Base-by-base conservation (phyloP, 2,329 filamentous ascomycete species). In the Colletotrichum eremochloae region DNA sequence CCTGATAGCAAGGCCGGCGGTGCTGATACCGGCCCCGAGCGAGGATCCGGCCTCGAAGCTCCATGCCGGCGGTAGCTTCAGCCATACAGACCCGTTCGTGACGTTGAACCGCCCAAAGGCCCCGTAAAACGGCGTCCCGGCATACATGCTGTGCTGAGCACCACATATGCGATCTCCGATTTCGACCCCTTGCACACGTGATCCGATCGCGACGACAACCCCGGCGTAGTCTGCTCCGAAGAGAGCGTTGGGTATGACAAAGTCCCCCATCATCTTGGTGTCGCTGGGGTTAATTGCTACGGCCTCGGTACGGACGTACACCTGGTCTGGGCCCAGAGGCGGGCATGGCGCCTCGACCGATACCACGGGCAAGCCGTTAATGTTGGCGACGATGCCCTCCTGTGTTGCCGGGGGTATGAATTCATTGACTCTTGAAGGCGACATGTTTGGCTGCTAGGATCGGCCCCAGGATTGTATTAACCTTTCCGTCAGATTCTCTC, bases 41-140 rank as follows among this genome's bases (percentile, higher is more conserved):
- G 86, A 72, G 1, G 82, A 84, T 1, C 85, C 87, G 68, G 88
- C 81, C 71, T 85, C 84, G 67, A 84, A 80, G 68, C 76, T 82
- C 48, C 86, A 62, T 29, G 66, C 79, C 80, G 52, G 84, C 81
- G 4, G 86, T 85, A 18, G 84, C 82, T 46, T 46, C 42, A 46
- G 18, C 42, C 42, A 46, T 15, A 46, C 42, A 8, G 42, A 3
- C 3, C 42, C 42, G 42, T 46, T 46, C 0, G 42, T 46, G 1
- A 46, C 42, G 18, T 46, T 46, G 18, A 20, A 46, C 42, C 42
- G 42, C 5, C 42, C 42, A 46, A 46, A 46, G 6, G 42, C 42
- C 42, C 42, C 42, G 18, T 46, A 7, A 6, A 46, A 46, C 42
- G 42, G 42, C 42, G 6, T 46, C 18, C 0, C 2, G 42, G 42